Conservation (phyloP, 176 grass and related monocot species). For the Zoysia japonica region DNA sequence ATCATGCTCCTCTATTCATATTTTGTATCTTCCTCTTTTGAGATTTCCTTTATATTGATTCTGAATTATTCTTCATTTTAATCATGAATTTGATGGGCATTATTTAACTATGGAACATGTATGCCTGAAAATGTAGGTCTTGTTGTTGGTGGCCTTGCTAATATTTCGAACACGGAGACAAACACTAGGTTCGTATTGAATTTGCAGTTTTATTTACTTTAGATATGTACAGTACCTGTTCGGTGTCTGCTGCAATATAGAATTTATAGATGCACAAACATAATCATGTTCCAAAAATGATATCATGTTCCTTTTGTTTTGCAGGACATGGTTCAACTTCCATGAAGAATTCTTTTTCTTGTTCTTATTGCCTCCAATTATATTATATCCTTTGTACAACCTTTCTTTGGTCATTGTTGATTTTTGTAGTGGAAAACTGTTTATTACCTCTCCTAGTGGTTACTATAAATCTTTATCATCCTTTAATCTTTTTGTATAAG, state of each 20-base stretch:
- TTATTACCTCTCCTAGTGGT: conserved; percentile 21
- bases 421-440: conserved; percentile 7
- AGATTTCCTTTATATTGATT: background rate
- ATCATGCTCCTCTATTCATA: background rate
- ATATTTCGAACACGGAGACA: conserved; percentile 91
- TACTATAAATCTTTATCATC: conserved; percentile 23
- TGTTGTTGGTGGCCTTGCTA: conserved; percentile 94
- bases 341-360: conserved; percentile 99
- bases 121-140: conserved; percentile 62
- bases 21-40: conserved; percentile 12
- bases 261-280: background rate
- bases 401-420: conserved; percentile 1
- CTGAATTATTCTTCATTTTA: background rate
- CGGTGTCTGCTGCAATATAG: conserved; percentile 11
- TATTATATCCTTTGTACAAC: conserved; percentile 96
- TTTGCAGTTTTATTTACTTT: conserved; percentile 11
- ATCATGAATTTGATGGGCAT: background rate
- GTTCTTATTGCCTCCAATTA: conserved; percentile 96
- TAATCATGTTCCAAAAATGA: conserved; percentile 24
- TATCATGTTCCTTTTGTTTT: conserved; percentile 34
- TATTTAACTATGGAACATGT: conserved; percentile 18
- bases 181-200: conserved; percentile 74
- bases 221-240: conserved; percentile 13
- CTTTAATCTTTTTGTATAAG: conserved; percentile 1
- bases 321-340: conserved; percentile 98